Percentiles rank a stretch among this genome's conserved stretches.
These are phyloP conservation scores for Xylaria palmicola DNA, from an alignment of 495 filamentous ascomycete genomes.

Conservation along the genomic window DNA sequence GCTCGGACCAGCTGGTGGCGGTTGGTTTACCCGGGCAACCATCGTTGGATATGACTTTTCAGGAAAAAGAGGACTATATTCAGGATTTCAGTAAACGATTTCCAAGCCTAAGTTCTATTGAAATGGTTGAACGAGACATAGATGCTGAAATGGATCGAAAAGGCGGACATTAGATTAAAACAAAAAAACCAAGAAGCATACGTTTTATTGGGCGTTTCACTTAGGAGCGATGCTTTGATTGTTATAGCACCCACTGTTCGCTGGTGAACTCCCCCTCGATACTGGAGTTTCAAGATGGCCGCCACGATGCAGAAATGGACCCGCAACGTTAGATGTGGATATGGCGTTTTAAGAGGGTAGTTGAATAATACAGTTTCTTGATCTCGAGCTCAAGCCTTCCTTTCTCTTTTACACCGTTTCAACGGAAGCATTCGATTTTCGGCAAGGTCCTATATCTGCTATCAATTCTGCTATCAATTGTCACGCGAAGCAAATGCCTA, in stretches of 20 bases:
- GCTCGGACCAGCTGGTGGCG: conserved; percentile 37
- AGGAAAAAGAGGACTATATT: conserved; percentile 55
- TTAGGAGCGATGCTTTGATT: background rate
- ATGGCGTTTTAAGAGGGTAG: conserved; percentile 12
- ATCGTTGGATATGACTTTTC: conserved; percentile 44
- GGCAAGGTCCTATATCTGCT: no score
- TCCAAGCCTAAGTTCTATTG: conserved; percentile 74
- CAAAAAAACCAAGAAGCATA: conserved; percentile 5
- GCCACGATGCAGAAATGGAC: background rate
- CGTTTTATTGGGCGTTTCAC: background rate
- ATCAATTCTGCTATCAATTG: no score
- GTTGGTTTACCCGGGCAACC: conserved; percentile 44
- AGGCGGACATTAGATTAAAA: conserved; percentile 14
- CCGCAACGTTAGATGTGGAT: conserved; percentile 9
- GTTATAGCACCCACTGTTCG: background rate
- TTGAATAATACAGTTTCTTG: conserved; percentile 14
- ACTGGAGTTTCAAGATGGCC: conserved; percentile 2
- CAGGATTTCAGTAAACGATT: conserved; percentile 75
- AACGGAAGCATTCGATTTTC: no score
- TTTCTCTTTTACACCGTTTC: background rate
- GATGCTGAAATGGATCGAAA: conserved; percentile 26
- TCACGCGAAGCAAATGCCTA: background rate
- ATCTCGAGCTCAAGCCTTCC: background rate
- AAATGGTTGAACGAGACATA: conserved; percentile 70
- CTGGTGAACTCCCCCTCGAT: background rate